Conservation (phyloP, 208 protist genomes). For the Acanthamoeba lenticulata region DNA sequence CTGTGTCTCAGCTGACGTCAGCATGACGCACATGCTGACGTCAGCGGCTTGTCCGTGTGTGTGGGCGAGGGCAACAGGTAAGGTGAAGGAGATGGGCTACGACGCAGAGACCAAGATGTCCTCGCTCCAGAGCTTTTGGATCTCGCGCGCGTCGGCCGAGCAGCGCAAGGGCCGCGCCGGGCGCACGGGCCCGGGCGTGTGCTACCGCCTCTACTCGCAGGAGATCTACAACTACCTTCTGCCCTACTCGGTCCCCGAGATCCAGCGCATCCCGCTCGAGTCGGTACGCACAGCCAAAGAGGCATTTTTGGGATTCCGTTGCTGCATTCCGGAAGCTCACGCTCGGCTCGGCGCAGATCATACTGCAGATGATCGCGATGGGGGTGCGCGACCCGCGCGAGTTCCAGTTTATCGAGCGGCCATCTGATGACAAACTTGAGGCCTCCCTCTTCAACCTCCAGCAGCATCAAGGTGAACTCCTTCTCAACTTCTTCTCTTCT, state of each 20-base stretch:
- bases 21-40: not conserved
- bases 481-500: not conserved
- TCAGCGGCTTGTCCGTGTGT: not conserved
- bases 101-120: constrained; percentile 76
- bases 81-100: constrained; percentile 93
- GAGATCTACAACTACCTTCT: constrained; percentile 48
- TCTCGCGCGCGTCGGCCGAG: constrained; percentile 93
- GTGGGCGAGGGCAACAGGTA: too few relatives aligned
- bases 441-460: constrained; percentile 22
- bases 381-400: constrained; percentile 18
- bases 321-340: too few relatives aligned
- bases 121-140: constrained; percentile 86
- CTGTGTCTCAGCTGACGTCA: too few relatives aligned
- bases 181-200: constrained; percentile 82
- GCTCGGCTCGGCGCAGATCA: not conserved
- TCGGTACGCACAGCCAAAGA: constrained; percentile 62
- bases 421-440: constrained; percentile 54
- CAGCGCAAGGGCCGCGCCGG: constrained; percentile 96
- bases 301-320: too few relatives aligned
- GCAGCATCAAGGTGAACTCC: constrained; percentile 40
- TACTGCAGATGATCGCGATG: constrained; percentile 67
- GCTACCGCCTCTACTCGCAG: constrained; percentile 72
- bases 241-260: constrained; percentile 73
- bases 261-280: constrained; percentile 72
- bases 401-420: constrained; percentile 67